phyloP scores from a whole-genome alignment of 495 filamentous ascomycete genomes.

The Penicillium steckii region DNA sequence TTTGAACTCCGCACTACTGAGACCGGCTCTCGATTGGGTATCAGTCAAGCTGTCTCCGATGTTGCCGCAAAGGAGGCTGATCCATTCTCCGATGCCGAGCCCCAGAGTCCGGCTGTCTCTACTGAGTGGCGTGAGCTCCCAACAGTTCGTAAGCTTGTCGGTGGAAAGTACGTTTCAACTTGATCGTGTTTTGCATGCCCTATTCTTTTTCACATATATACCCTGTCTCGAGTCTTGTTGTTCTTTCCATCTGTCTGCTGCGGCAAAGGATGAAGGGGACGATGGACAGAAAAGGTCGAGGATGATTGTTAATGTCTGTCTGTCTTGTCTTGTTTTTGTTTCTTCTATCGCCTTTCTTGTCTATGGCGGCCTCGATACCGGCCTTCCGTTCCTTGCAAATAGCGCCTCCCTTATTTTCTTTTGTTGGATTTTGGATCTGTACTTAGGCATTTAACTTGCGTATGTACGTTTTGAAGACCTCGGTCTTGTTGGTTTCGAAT shows the following conservation, averaged over 20 bases:
- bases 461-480: slow-evolving; percentile 10
- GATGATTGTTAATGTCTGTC: slow-evolving; percentile 9
- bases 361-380: neutral
- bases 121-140: slow-evolving; percentile 72
- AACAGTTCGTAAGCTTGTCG: slow-evolving; percentile 68
- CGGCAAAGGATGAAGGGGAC: neutral
- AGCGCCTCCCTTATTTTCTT: slow-evolving; percentile 16
- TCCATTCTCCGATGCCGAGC: slow-evolving; percentile 66
- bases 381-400: slow-evolving; percentile 23
- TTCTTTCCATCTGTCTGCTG: neutral
- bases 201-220: slow-evolving; percentile 14
- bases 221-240: slow-evolving; percentile 5
- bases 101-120: slow-evolving; percentile 33
- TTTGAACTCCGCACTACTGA: slow-evolving; percentile 69
- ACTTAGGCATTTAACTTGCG: slow-evolving; percentile 23
- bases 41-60: slow-evolving; percentile 40
- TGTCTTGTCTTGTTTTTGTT: slow-evolving; percentile 8
- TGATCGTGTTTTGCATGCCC: slow-evolving; percentile 14
- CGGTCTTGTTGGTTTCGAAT: slow-evolving; percentile 14
- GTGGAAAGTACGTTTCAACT: slow-evolving; percentile 67
- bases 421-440: slow-evolving; percentile 19
- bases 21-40: slow-evolving; percentile 59
- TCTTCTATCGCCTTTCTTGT: slow-evolving; percentile 1
- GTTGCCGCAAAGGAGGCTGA: slow-evolving; percentile 45
- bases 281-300: slow-evolving; percentile 2